Conservation (phyloP, 1,284 basidiomycete species). For the Cystobasidium slooffiae region DNA sequence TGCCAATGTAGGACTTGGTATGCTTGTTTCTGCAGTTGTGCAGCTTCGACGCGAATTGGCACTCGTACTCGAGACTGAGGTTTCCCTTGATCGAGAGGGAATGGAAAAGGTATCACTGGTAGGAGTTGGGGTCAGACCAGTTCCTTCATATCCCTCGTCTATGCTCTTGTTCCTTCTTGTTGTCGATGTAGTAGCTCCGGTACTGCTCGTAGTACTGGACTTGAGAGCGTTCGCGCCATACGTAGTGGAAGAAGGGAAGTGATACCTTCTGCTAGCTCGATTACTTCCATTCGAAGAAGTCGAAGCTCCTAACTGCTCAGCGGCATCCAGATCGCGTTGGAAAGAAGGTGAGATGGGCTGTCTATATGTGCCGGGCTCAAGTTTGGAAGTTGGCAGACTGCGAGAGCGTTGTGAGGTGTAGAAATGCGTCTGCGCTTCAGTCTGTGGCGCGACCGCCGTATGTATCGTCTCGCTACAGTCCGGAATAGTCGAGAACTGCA, state of each 20-base stretch:
- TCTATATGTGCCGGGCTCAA: conserved; percentile 14
- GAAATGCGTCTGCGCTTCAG: conserved; percentile 19
- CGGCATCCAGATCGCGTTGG: background rate
- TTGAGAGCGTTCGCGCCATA: background rate
- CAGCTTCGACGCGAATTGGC: background rate
- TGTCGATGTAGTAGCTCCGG: background rate
- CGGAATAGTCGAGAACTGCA: background rate
- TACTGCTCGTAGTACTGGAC: background rate
- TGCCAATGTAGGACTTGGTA: conserved; percentile 1
- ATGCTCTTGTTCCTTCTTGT: conserved; percentile 22
- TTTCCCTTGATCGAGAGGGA: conserved; percentile 43
- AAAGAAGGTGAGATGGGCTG: conserved; percentile 25
- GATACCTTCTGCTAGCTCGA: conserved; percentile 16
- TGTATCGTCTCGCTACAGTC: conserved; percentile 10
- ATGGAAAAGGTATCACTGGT: conserved; percentile 48
- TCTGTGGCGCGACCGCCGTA: conserved; percentile 15
- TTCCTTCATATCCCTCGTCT: conserved; percentile 24
- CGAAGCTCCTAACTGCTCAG: conserved; percentile 16
- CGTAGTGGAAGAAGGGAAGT: conserved; percentile 26
- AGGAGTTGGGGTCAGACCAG: conserved; percentile 21
- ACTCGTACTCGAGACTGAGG: conserved; percentile 5
- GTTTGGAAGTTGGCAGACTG: conserved; percentile 11
- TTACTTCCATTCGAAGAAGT: conserved; percentile 30
- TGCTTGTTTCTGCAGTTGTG: background rate
- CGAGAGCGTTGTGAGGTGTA: conserved; percentile 25